Conservation (phyloP, 192 early-diverging fungal species). For the Jimgerdemannia lactiflua region DNA sequence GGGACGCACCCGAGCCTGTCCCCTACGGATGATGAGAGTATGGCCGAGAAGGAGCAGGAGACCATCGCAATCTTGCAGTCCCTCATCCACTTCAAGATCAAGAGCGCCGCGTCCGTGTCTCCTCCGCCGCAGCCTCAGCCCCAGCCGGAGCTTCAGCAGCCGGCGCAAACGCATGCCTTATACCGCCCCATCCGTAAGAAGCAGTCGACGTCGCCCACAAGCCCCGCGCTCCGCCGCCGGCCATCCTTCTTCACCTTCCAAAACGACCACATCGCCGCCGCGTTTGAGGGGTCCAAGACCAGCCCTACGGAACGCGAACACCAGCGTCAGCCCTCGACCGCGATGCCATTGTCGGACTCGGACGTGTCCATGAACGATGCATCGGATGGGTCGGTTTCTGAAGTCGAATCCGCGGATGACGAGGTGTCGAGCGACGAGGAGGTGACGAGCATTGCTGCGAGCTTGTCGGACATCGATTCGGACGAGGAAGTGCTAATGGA, state of each 20-base stretch:
- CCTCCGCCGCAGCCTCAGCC: not conserved
- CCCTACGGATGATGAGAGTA: slow-evolving; percentile 9
- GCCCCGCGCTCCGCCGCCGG: not conserved
- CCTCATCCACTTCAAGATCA: slow-evolving; percentile 3
- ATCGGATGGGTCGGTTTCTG: too few relatives aligned
- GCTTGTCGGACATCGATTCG: too few relatives aligned
- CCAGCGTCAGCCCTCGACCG: too few relatives aligned
- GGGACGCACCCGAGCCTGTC: too few relatives aligned
- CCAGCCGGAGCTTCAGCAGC: not conserved
- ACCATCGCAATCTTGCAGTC: not conserved
- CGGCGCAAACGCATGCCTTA: not conserved
- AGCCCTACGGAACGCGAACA: not conserved
- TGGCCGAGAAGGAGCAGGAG: not conserved
- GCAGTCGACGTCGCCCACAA: too few relatives aligned
- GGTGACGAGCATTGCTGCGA: slow-evolving; percentile 19
- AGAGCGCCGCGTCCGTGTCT: not conserved
- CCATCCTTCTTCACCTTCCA: not conserved
- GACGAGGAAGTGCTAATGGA: too few relatives aligned
- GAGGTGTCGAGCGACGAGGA: too few relatives aligned
- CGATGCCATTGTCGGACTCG: too few relatives aligned
- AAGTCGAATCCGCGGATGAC: too few relatives aligned
- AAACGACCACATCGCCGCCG: not conserved
- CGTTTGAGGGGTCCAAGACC: not conserved
- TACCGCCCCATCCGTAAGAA: too few relatives aligned
- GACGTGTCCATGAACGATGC: slow-evolving; percentile 18